Conservation (phyloP, 495 filamentous ascomycete species). For the Aspergillus haitiensis region DNA sequence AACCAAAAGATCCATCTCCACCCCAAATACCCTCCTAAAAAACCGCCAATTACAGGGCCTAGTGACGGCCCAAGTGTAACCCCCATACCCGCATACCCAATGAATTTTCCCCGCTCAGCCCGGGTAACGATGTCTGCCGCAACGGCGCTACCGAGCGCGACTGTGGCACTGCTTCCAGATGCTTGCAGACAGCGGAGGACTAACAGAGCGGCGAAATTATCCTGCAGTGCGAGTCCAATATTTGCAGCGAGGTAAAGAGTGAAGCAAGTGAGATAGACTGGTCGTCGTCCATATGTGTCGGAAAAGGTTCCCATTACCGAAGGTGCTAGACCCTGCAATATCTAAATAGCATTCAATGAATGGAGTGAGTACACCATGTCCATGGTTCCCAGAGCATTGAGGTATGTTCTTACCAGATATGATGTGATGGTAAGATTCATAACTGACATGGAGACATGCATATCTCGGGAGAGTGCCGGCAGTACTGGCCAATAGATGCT, state of each 20-base stretch:
- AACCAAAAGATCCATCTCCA: slow-evolving; percentile 80
- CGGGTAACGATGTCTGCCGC: slow-evolving; percentile 45
- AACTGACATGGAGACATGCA: slow-evolving; percentile 37
- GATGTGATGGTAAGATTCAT: slow-evolving; percentile 51
- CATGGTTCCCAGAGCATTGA: background rate
- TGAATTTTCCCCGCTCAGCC: slow-evolving; percentile 48
- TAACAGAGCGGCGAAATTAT: slow-evolving; percentile 48
- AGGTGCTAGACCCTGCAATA: slow-evolving; percentile 52
- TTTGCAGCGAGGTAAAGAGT: slow-evolving; percentile 47
- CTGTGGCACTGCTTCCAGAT: slow-evolving; percentile 46
- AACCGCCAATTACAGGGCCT: slow-evolving; percentile 64
- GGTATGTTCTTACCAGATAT: slow-evolving; percentile 35
- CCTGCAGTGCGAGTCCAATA: slow-evolving; percentile 49
- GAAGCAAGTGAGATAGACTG: slow-evolving; percentile 45
- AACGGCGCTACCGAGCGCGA: slow-evolving; percentile 41
- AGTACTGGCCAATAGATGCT: slow-evolving; percentile 50
- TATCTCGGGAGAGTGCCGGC: slow-evolving; percentile 32
- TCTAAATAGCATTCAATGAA: slow-evolving; percentile 25
- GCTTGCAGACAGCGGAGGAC: slow-evolving; percentile 52
- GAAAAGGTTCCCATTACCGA: slow-evolving; percentile 49
- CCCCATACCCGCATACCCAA: slow-evolving; percentile 36
- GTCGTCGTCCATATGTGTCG: slow-evolving; percentile 49
- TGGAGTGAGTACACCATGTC: background rate
- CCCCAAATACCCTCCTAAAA: slow-evolving; percentile 62
- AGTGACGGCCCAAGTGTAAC: slow-evolving; percentile 50